Evolutionary conservation across 2,329 filamentous ascomycete species (phyloP), one percentile per base, ranked within the genome.

Genomic region (Aspergillus luchuensis): DNA sequence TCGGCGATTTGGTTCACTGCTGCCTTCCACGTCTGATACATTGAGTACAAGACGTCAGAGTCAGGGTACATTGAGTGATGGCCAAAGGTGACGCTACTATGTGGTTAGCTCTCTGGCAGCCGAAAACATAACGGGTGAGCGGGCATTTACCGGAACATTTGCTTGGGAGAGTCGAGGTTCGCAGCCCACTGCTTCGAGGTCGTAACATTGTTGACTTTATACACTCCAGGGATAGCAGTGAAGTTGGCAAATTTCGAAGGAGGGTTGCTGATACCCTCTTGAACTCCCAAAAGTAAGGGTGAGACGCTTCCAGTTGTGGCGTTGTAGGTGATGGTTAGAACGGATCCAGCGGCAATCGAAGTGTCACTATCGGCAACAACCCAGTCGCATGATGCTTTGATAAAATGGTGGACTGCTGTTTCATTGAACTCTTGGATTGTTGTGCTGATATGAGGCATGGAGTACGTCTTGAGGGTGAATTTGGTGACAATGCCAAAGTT

Each of bases 11-110:
- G 57, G 0, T 74, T 67, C 0, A 79, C 65, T 0, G 75, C 71
- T 0, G 58, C 62, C 50, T 71, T 75, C 77, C 77, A 80, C 0
- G 66, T 56, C 3, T 72, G 8, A 57, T 74, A 78, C 1, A 80
- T 75, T 1, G 64, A 60, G 47, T 63, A 60, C 0, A 80, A 62
- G 6, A 68, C 68, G 1, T 70, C 62, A 0, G 71, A 63, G 61
- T 79, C 71, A 0, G 78, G 73, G n/a, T 69, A 69, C 57, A 79
- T 76, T 0, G 75, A 74, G 4, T 76, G 70, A 51, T 75, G 72
- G 1, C 67, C 72, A 47, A 79, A 79, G 63, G 73, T 69, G 8
- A 76, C 68, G 6, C 73, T 76, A 13, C 2, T 13, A 6, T 3
- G 39, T 8, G 33, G 23, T 15, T 2, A 17, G 36, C 39, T 47